Base-by-base conservation (phyloP, 371 early-diverging fungal species). In the Batkoa obscura region DNA sequence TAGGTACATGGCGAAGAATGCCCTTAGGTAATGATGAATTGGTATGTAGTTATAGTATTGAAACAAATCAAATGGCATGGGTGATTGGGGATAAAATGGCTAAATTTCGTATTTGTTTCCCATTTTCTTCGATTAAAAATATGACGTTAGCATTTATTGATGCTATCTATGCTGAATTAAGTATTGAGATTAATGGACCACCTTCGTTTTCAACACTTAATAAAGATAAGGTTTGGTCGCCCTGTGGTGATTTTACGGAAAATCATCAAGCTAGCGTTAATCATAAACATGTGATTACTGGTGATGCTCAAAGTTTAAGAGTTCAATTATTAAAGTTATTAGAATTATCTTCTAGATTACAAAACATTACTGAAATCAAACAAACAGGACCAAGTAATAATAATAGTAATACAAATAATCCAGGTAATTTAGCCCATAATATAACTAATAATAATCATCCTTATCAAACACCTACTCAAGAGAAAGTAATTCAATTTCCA, bases 1-100 rank as follows among this genome's bases (percentile, higher is more conserved):
- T 86, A 31, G 84, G 84, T 35, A 72, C 75, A 3, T 86, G 86
- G 86, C 80, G 81, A 54, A 71, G 86, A 36, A 75, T 82, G 71
- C 73, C 72, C 35, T 72, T 76, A 15, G 61, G 71, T 0, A 67
- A 63, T 59, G 70, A 71, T 38, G 80, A 80, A 58, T 63, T 85
- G 52, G 60, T 73, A 45, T 79, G 79, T 59, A 43, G 43, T 30
- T 55, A 43, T 30, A 12, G 33, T 34, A 3, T 17, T 15, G 36
- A 35, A 3, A 38, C 39, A 6, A 38, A 9, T 30, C 30, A 38
- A 5, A 35, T 55, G 55, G 8, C 55, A 6, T 55, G 55, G 55
- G 8, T 55, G 4, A 45, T 55, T 31, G 55, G 55, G 2, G 55
- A 55, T 15, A 41, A 39, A 13, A 32, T 38, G 17, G 15, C 45